A percentile compares a stretch with the other conserved stretches of the same genome.
phyloP scores from a whole-genome alignment of 1,139 yeast genomes.

The Kurtzmaniella natalensis region DNA sequence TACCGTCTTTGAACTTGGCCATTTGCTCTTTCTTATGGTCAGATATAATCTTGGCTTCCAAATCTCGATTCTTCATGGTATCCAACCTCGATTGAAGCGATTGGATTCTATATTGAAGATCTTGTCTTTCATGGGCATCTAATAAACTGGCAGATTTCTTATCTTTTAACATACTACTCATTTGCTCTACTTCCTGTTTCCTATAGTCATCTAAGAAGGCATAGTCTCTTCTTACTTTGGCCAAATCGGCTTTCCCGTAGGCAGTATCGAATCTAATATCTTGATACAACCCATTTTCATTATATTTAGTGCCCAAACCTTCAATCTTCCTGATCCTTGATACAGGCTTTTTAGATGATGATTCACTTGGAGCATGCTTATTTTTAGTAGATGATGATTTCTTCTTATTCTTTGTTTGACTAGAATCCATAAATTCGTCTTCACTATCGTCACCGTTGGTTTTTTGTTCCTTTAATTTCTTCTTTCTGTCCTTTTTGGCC shows the following conservation, averaged over 20 bases:
- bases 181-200: slow-evolving; percentile 59
- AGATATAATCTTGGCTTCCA: slow-evolving; percentile 61
- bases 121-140: slow-evolving; percentile 45
- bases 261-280: slow-evolving; percentile 92
- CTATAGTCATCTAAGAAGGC: slow-evolving; percentile 84
- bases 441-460: slow-evolving; percentile 17
- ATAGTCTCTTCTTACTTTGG: slow-evolving; percentile 67
- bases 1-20: slow-evolving; percentile 43
- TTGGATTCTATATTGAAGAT: slow-evolving; percentile 50
- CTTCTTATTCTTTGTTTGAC: slow-evolving; percentile 10
- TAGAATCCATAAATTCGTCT: slow-evolving; percentile 6
- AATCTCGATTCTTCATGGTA: slow-evolving; percentile 69
- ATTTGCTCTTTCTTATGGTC: slow-evolving; percentile 48
- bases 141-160: slow-evolving; percentile 45
- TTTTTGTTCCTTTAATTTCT: slow-evolving; percentile 6
- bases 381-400: slow-evolving; percentile 28
- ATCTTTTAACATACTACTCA: slow-evolving; percentile 55
- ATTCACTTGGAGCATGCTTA: slow-evolving; percentile 80
- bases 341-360: slow-evolving; percentile 70
- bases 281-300: slow-evolving; percentile 44
- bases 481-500: slow-evolving; percentile 6
- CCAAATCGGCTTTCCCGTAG: slow-evolving; percentile 74
- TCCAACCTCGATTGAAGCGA: slow-evolving; percentile 74
- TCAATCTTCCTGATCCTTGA: slow-evolving; percentile 69
- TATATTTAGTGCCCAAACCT: slow-evolving; percentile 50